Evolutionary conservation across 768 basidiomycete genomes (phyloP), one percentile per base, ranked within the genome.

Genomic region (Crassisporium funariophilum): DNA sequence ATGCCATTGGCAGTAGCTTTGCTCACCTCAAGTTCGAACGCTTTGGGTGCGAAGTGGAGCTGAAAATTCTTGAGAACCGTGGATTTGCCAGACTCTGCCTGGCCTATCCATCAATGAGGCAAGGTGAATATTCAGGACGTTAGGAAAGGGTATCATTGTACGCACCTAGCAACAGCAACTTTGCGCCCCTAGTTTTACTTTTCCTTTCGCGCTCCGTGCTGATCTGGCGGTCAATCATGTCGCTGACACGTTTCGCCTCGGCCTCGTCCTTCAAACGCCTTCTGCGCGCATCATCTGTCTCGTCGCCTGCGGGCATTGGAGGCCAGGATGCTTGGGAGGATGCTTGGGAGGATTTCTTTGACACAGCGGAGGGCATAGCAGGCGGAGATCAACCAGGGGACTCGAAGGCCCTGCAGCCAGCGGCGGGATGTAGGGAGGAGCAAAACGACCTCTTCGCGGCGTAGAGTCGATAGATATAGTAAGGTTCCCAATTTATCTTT

Each of bases 51-150:
- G 50, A 81, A 83, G 35, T 76, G 70, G 22, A 84, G 69, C 55
- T 84, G 81, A 52, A 84, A 82, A 58, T 83, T 83, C 67, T 84
- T 84, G 35, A 86, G 63, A 21, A 83, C 72, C 0, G 84, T 84
- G 0, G 82, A 83, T 59, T 86, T 85, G 22, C 84, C 84, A 5
- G 82, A 81, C 65, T 84, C 83, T 23, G 83, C 79, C 61, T 84
- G 84, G 38, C 83, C 82, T 84, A 49, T 22, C n/a, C n/a, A n/a
- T n/a, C n/a, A 36, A 34, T 45, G 35, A 9, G 19, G 31, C 15
- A 19, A 29, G 22, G 20, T 22, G 17, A 23, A 22, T 38, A 44
- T 36, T 25, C 13, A 45, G 44, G 34, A 33, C 27, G 19, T 5
- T 10, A 41, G 27, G 12, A 15, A 25, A 5, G 22, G 15, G 16